Conservation (phyloP, 2,329 filamentous ascomycete genomes). For the Phialophora macrospora region DNA sequence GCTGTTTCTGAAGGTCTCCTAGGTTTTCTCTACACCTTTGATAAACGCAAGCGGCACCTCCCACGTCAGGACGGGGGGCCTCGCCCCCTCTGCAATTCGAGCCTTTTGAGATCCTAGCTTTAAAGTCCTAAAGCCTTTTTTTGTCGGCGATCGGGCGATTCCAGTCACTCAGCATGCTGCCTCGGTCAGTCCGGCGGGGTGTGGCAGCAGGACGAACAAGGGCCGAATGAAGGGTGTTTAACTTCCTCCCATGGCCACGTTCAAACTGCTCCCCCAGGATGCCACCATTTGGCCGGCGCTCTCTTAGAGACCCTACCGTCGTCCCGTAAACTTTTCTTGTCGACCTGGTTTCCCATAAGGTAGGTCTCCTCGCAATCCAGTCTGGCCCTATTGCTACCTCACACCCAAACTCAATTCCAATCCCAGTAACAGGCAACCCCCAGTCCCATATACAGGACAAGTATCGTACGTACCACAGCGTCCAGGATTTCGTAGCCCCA, state of each 20-base stretch:
- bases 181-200: neutral
- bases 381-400: neutral
- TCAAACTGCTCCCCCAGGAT: neutral
- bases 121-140: neutral
- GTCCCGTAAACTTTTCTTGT: neutral
- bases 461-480: no score
- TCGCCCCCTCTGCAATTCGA: neutral
- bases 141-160: neutral
- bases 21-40: neutral
- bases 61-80: no score
- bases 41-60: neutral
- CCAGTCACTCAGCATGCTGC: no score
- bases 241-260: neutral
- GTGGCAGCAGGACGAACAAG: neutral
- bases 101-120: neutral
- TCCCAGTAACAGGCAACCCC: no score
- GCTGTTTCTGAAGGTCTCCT: neutral
- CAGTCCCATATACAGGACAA: no score
- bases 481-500: no score
- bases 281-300: neutral
- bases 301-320: no score
- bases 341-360: neutral
- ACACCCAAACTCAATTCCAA: no score
- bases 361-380: neutral
- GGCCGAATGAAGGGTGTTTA: neutral